Base-by-base conservation (phyloP, 257 asterid species). In the Salvia hispanica region DNA sequence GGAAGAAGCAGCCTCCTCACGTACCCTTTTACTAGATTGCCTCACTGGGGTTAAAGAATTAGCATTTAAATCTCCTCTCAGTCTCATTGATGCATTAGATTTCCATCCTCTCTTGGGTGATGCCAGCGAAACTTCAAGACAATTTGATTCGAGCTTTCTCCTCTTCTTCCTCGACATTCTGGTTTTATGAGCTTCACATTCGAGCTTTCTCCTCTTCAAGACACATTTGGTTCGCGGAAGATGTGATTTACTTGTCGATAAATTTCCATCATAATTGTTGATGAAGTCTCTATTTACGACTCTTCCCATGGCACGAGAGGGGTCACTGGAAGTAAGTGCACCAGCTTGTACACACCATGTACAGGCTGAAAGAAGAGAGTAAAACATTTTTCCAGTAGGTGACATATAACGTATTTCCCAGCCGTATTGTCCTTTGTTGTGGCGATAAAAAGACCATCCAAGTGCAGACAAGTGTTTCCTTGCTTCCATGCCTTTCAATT, bases 311-410 rank as follows among this genome's bases (percentile, higher is more conserved):
- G 62, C 37, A 55, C 63, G 65, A 33, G 62, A 8, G 54, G 8
- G 16, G 44, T 47, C 70, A 67, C 2, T 15, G 7, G 61, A 16
- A 33, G 67, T 11, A 62, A 68, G 51, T 9, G 50, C 75, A 50
- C 44, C 74, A 46, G 57, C n/a, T 15, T 53, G 13, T 34, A 73
- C 13, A 70, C 71, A 80, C 83, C 76, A 79, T 65, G 15, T 42
- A 76, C 98, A 88, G 47, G 86, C 95, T 66, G 71, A 18, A 44
- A 40, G 65, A 59, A 93, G 92, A 57, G 95, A 85, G 77, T 58
- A 7, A 66, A 81, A 93, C 4, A 3, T 0, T 70, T 9, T 67
- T 56, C 92, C 87, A 42, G 44, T 9, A 0, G 97, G 99, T 13
- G 97, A 71, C 18, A 5, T 2, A 72, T 83, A 93, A 9, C 81